Base-by-base conservation (phyloP, 345 rosid genomes). In the Syzygium aqueum region DNA sequence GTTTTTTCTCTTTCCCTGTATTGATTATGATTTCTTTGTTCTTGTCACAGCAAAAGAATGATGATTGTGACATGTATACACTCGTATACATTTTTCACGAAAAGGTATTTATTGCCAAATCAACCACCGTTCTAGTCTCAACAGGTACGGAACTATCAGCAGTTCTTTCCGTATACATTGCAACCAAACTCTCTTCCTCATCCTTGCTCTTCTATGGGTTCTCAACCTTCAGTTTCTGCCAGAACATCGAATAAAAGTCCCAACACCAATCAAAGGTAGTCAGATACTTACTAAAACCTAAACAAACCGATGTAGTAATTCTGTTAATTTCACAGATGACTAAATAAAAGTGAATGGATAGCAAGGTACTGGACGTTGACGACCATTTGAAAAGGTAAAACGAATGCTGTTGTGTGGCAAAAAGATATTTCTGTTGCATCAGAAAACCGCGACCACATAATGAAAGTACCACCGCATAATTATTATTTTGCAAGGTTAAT, bases 161-260 rank as follows among this genome's bases (percentile, higher is more conserved):
- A 23, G 30, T 85, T 6, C 30, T 61, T 57, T 89, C 93, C 77
- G 25, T 91, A 85, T 91, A 92, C 92, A 88, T 80, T 19, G 87
- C 86, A 37, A 40, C 15, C 82, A 73, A 5, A 73, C 43, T 73
- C 67, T 11, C 53, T 1, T 11, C 86, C 33, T 89, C 90, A 77
- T 85, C 91, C 77, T 65, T 88, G 89, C 88, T 89, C 84, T 87
- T 85, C 80, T 86, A 91, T 3, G 67, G 82, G 77, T 82, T 89
- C 87, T 89, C 93, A 1, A 91, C 91, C 90, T 92, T 92, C 89
- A 89, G 84, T 88, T 90, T 92, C 95, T 92, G 91, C 85, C 87
- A 86, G 50, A 84, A 63, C 7, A 87, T 49, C 37, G 25, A 54
- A 82, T 19, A 51, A 4, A 25, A 57, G 22, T 30, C 51, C 40